Percentiles rank a stretch among this genome's conserved stretches.
Evolutionary conservation across 495 filamentous ascomycete genomes (phyloP).

Genomic region (Neurospora intermedia): DNA sequence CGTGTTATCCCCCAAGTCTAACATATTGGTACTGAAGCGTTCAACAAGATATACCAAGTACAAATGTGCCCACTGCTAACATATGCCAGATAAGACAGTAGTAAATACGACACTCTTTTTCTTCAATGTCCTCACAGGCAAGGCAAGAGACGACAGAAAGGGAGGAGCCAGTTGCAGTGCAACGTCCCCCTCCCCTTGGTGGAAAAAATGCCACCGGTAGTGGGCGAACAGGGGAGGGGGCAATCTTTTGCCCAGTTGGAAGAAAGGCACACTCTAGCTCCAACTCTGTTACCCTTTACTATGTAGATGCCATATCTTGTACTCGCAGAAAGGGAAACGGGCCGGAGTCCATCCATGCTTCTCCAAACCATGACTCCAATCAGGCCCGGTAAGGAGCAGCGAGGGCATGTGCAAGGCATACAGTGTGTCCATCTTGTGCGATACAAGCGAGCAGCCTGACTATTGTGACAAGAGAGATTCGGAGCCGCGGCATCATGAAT

Average conservation of each 20-base stretch:
- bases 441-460: background rate
- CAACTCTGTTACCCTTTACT: background rate
- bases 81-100: background rate
- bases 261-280: background rate
- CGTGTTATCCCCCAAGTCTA: background rate
- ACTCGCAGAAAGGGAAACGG: slow-evolving; percentile 5
- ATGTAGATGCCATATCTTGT: background rate
- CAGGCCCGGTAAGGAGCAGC: background rate
- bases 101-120: background rate
- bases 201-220: slow-evolving; percentile 9
- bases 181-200: slow-evolving; percentile 7
- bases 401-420: background rate
- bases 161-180: background rate
- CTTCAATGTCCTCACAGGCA: background rate
- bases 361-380: background rate
- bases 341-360: background rate
- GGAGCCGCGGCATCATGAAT: background rate
- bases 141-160: background rate
- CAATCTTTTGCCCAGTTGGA: background rate
- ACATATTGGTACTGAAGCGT: background rate
- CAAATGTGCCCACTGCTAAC: background rate
- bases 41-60: background rate
- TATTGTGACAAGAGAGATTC: background rate
- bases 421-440: background rate
- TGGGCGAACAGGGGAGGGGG: background rate